Conservation (phyloP, 2,329 filamentous ascomycete genomes). For the Hypocrella siamensis region DNA sequence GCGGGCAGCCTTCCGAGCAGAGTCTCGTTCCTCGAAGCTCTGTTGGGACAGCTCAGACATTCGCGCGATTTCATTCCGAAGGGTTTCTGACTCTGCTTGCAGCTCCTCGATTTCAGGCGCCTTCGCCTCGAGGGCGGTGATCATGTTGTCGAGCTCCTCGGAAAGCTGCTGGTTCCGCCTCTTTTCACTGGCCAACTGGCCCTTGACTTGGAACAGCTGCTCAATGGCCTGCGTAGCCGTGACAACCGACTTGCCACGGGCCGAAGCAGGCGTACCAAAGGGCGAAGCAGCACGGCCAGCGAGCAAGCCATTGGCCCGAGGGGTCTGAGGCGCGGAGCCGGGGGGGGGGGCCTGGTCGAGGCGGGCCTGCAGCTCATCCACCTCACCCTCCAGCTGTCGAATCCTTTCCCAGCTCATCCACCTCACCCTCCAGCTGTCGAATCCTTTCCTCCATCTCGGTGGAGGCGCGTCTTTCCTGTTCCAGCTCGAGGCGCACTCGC, state of each 20-base stretch:
- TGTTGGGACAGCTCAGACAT: constrained; percentile 76
- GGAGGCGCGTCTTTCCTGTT: constrained; percentile 33
- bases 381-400: constrained; percentile 34
- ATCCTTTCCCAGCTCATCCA: constrained; percentile 35
- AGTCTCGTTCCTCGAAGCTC: constrained; percentile 65
- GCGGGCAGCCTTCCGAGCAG: constrained; percentile 60
- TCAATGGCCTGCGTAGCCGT: constrained; percentile 49
- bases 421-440: constrained; percentile 34
- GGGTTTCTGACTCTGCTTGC: constrained; percentile 61
- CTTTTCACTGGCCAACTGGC: constrained; percentile 57
- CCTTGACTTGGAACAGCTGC: constrained; percentile 52
- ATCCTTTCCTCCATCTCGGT: constrained; percentile 30
- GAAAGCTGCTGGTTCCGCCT: constrained; percentile 59
- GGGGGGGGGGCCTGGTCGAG: constrained; percentile 25
- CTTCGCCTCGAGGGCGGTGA: constrained; percentile 70
- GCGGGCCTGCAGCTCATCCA: constrained; percentile 36
- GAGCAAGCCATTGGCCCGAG: constrained; percentile 40
- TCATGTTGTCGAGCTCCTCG: constrained; percentile 69
- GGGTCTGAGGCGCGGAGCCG: constrained; percentile 43
- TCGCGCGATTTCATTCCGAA: constrained; percentile 67
- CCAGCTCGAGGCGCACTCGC: constrained; percentile 39
- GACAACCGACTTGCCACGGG: constrained; percentile 37
- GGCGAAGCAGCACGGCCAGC: constrained; percentile 40
- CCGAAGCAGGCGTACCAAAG: constrained; percentile 44
- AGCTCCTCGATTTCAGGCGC: constrained; percentile 80